Base-by-base conservation (phyloP, 202 grass and related monocot species). In the Elaeis oleifera region DNA sequence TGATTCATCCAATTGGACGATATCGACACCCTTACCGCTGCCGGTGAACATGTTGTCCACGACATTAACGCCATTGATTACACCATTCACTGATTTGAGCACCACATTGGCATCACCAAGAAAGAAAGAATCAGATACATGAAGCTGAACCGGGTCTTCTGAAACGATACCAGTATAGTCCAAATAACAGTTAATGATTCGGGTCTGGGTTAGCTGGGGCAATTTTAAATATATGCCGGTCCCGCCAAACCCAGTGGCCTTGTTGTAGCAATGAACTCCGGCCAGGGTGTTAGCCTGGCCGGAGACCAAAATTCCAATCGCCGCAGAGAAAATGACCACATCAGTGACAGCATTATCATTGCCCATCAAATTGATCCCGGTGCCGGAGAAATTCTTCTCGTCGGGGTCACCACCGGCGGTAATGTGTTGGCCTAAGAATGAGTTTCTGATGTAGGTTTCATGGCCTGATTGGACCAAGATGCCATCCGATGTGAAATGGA, bases 201-300 rank as follows among this genome's bases (percentile, higher is more conserved):
- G 84, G 4, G 94, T 82, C 61, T 99, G 94, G 1, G 85, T 99
- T 22, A 74, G 50, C 0, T 82, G 80, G 1, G 84, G 85, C 1
- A 72, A 1, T 69, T 80, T 89, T 74, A 99, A 61, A 58, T 99
- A 58, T 50, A 99, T 94, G 0, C 94, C 94, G 0, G 69, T 69
- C 44, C 94, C 94, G 14, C 94, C 94, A 61, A 69, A 89, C 0
- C 80, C 85, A 11, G 85, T 13, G 4, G 94, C 94, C 81, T 99
- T 99, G 75, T 99, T 99, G 76, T 99, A 99, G 67, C 94, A 99
- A 69, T 99, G 94, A 49, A 94, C 88, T 27, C 94, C 94, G 17
- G 94, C 75, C 39, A 99, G 71, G 16, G 78, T 55, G 78, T 99
- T 99, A 44, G 94, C 94, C 61, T 80, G 74, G 20, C 77, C 72